These are phyloP conservation scores for Garcia nutans DNA, from an alignment of 345 rosid species.

Conservation along the genomic window DNA sequence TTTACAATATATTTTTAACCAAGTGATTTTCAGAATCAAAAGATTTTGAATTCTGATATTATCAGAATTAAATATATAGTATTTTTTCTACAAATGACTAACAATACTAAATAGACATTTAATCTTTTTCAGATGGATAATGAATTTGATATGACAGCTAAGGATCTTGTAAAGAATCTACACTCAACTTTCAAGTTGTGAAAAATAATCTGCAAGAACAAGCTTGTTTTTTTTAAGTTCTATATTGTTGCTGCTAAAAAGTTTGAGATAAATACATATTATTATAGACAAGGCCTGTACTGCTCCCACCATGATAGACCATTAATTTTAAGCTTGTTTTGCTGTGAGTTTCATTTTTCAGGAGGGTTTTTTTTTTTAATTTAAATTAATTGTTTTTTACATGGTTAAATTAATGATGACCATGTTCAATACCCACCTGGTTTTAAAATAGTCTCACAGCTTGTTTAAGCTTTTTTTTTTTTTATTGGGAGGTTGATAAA, in stretches of 20 bases:
- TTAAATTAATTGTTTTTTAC: slow-evolving; percentile 24
- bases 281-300: slow-evolving; percentile 19
- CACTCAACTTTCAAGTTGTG: slow-evolving; percentile 37
- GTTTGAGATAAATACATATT: slow-evolving; percentile 3
- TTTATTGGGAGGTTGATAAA: slow-evolving; percentile 22
- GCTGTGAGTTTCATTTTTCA: slow-evolving; percentile 45
- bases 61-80: too few relatives aligned
- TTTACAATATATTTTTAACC: too few relatives aligned
- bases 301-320: slow-evolving; percentile 33
- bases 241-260: background rate
- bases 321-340: slow-evolving; percentile 28
- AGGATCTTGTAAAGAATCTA: slow-evolving; percentile 68
- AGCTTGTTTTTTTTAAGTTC: background rate
- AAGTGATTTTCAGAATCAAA: too few relatives aligned
- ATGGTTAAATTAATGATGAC: slow-evolving; percentile 27
- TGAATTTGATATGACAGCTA: slow-evolving; percentile 55
- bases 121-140: slow-evolving; percentile 56
- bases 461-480: slow-evolving; percentile 7
- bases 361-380: slow-evolving; percentile 31
- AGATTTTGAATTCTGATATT: too few relatives aligned
- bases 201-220: background rate
- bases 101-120: background rate
- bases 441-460: slow-evolving; percentile 39
- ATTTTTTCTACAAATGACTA: too few relatives aligned
- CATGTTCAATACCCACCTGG: slow-evolving; percentile 46